Percentiles rank a stretch among this genome's conserved stretches.
phyloP scores from a whole-genome alignment of 73 alveolate species.

The Durusdinium trenchii region DNA sequence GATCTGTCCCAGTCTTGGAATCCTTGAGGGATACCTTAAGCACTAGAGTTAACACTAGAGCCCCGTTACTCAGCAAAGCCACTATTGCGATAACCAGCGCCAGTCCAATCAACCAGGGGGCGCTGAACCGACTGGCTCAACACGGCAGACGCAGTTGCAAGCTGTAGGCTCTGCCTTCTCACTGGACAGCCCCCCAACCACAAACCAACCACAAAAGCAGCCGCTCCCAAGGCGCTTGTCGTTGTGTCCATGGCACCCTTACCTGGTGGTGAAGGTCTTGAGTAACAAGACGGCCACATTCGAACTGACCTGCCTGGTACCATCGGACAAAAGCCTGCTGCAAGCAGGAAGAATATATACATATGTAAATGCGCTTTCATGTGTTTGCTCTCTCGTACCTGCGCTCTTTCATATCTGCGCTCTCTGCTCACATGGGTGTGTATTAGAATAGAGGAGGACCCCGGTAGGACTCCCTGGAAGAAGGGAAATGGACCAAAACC shows the following conservation, averaged over 20 bases:
- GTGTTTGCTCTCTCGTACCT: too few relatives aligned
- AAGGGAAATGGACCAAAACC: too few relatives aligned
- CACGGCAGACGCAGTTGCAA: background rate
- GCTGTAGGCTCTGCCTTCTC: background rate
- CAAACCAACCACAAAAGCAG: background rate
- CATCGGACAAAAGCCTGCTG: background rate
- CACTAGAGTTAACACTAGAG: background rate
- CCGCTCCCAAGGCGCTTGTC: background rate
- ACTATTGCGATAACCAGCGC: background rate
- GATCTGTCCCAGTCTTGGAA: background rate
- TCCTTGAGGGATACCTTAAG: background rate
- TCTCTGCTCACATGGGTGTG: too few relatives aligned
- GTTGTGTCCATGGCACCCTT: background rate
- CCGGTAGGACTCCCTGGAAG: too few relatives aligned
- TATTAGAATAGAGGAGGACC: too few relatives aligned
- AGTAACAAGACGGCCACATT: background rate
- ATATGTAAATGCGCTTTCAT: too few relatives aligned
- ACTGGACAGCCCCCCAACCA: background rate
- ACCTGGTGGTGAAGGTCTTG: background rate
- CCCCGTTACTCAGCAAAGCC: background rate
- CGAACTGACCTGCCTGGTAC: background rate
- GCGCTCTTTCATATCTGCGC: too few relatives aligned
- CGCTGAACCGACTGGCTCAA: background rate
- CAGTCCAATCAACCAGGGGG: background rate
- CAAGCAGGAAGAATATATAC: background rate